Conservation (phyloP, 805 yeast genomes). For the Kluyveromyces aestuarii region DNA sequence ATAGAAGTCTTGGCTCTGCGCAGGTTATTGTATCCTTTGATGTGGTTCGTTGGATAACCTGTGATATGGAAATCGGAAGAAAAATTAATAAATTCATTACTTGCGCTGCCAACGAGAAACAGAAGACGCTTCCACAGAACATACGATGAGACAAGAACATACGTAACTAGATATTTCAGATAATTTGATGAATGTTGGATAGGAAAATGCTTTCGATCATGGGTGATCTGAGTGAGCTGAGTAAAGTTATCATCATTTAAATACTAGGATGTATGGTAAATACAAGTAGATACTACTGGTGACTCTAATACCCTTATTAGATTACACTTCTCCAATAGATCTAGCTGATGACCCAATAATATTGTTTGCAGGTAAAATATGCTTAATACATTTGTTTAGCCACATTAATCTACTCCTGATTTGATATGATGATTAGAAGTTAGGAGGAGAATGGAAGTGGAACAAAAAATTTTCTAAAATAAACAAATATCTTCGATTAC, state of each 20-base stretch:
- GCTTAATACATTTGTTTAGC: too few species aligned
- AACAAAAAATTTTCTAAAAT: neutral
- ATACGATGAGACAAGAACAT: too few species aligned
- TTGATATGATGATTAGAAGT: too few species aligned
- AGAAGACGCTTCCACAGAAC: too few species aligned
- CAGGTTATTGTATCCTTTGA: too few species aligned
- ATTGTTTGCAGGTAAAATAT: neutral
- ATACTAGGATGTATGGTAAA: neutral
- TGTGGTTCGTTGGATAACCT: too few species aligned
- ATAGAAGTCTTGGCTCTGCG: too few species aligned
- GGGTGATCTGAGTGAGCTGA: slow-evolving; percentile 36
- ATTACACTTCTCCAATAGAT: neutral
- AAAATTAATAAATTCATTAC: too few species aligned
- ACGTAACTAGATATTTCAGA: slow-evolving; percentile 12
- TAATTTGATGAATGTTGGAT: slow-evolving; percentile 35
- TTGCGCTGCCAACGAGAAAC: too few species aligned
- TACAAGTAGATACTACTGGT: neutral
- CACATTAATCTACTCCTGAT: too few species aligned
- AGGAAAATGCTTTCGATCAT: slow-evolving; percentile 32
- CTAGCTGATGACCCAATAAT: neutral
- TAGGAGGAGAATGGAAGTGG: too few species aligned
- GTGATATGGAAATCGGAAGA: too few species aligned
- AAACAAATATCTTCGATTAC: neutral
- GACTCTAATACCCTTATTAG: neutral
- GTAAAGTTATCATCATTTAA: slow-evolving; percentile 30